Base-by-base conservation (phyloP, 768 basidiomycete species). In the Melanogaster broomeanus region DNA sequence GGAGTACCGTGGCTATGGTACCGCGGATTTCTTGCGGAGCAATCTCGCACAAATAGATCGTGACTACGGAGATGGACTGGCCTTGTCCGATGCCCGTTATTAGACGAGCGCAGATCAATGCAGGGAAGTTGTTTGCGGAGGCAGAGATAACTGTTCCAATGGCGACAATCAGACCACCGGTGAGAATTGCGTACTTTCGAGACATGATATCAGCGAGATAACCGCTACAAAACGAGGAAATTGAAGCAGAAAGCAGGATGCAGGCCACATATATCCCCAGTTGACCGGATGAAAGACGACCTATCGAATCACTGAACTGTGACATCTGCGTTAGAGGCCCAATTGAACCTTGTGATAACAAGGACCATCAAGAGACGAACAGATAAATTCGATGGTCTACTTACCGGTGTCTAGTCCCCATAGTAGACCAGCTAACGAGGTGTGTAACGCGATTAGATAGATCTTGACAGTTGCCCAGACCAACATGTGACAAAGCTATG, bases 251-350 rank as follows among this genome's bases (percentile, higher is more conserved):
- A 19, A 77, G 63, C 8, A 77, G 68, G 48, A 77, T 74, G 31
- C 62, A 69, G 21, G 76, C 72, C 21, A 78, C 76, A 34, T 76
- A 69, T 13, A 78, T 60, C 22, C 79, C 77, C 25, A 77, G 73
- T 37, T 74, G 50, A 8, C 69, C 63, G 0, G 76, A 67, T 11
- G 67, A 63, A 15, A 77, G 61, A 22, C 46, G 44, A 15, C 71
- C 70, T 53, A 78, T 77, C 15, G 69, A 68, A 7, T 53, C 24
- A 45, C 63, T 53, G 57, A 81, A 80, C 18, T 76, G 71, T 2
- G 66, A 52, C 80, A 80, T 81, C 31, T 75, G 71, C 3, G 71
- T 78, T 28, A 80, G 63, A 28, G 77, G 73, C 2, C 77, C 79
- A 18, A 77, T 74, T 9, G 68, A 68, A 31, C 60, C 66, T 66